These are phyloP conservation scores for Metschnikowia lachancei DNA, from an alignment of 805 yeast genomes.

Conservation along the genomic window DNA sequence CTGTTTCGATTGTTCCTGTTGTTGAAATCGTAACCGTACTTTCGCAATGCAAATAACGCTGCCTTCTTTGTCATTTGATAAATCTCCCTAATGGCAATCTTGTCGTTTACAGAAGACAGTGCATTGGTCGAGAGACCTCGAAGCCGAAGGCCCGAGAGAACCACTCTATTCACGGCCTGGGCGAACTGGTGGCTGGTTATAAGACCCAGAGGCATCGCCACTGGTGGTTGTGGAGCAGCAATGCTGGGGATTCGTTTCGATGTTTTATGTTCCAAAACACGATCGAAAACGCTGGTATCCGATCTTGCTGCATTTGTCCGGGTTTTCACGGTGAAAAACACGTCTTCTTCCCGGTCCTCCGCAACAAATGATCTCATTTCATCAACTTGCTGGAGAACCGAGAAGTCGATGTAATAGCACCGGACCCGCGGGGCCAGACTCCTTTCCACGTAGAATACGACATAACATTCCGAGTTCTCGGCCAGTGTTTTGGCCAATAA, in stretches of 20 bases:
- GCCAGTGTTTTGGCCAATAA: constrained; percentile 12
- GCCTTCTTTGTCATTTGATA: constrained; percentile 42
- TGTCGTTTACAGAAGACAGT: constrained; percentile 28
- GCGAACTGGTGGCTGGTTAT: constrained; percentile 32
- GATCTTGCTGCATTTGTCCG: constrained; percentile 10
- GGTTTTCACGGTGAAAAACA: constrained; percentile 8
- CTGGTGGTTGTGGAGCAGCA: constrained; percentile 9
- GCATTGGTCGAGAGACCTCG: constrained; percentile 34
- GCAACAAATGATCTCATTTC: constrained; percentile 5
- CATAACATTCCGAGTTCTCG: constrained; percentile 12
- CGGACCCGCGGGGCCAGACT: constrained; percentile 11
- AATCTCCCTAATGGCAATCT: constrained; percentile 37
- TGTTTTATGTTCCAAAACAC: constrained; percentile 30
- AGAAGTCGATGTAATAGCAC: constrained; percentile 24
- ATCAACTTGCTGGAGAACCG: constrained; percentile 9
- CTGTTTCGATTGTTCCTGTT: constrained; percentile 1
- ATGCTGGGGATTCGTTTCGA: constrained; percentile 17
- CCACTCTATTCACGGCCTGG: constrained; percentile 33
- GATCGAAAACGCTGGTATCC: constrained; percentile 32
- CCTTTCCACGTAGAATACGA: constrained; percentile 27
- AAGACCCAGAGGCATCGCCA: constrained; percentile 16
- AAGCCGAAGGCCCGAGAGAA: constrained; percentile 42
- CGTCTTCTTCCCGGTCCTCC: constrained; percentile 2
- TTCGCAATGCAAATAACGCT: constrained; percentile 39
- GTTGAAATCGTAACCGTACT: constrained; percentile 32